Conservation (phyloP, 2,329 filamentous ascomycete genomes). For the Fusarium hainanense region DNA sequence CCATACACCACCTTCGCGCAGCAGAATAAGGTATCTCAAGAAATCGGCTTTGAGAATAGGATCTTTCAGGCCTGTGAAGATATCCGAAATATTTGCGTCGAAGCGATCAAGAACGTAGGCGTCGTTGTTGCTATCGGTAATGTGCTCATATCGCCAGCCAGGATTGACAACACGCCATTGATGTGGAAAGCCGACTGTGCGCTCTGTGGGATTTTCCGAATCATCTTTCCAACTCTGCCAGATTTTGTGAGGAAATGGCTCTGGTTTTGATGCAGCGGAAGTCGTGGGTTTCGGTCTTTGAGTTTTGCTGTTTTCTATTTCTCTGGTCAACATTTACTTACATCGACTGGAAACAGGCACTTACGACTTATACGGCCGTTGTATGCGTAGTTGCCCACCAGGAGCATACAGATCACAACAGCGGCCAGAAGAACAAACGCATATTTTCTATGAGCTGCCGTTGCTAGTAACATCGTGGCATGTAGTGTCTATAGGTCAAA, state of each 20-base stretch:
- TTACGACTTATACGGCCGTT: constrained; percentile 10
- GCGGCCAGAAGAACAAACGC: constrained; percentile 7
- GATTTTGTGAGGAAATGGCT: constrained; percentile 42
- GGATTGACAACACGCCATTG: constrained; percentile 43
- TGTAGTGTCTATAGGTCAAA: background rate
- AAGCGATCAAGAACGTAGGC: constrained; percentile 70
- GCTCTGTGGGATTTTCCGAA: constrained; percentile 43
- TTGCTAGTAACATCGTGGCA: constrained; percentile 1
- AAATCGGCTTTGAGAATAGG: constrained; percentile 68
- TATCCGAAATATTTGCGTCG: constrained; percentile 66
- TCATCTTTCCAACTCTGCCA: constrained; percentile 51
- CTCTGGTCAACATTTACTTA: background rate
- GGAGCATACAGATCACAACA: constrained; percentile 6
- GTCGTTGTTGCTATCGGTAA: constrained; percentile 45
- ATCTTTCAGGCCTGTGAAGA: constrained; percentile 60
- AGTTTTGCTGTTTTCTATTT: constrained; percentile 2
- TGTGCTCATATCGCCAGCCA: constrained; percentile 45
- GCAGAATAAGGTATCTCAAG: constrained; percentile 69
- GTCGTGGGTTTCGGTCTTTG: background rate
- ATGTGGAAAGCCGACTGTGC: constrained; percentile 46
- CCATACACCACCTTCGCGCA: constrained; percentile 78
- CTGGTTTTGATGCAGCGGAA: background rate
- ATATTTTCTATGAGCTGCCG: constrained; percentile 8
- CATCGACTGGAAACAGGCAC: background rate
- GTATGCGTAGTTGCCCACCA: constrained; percentile 24